Evolutionary conservation across 2,329 filamentous ascomycete species (phyloP).

Genomic region (Aspergillus fischeri): DNA sequence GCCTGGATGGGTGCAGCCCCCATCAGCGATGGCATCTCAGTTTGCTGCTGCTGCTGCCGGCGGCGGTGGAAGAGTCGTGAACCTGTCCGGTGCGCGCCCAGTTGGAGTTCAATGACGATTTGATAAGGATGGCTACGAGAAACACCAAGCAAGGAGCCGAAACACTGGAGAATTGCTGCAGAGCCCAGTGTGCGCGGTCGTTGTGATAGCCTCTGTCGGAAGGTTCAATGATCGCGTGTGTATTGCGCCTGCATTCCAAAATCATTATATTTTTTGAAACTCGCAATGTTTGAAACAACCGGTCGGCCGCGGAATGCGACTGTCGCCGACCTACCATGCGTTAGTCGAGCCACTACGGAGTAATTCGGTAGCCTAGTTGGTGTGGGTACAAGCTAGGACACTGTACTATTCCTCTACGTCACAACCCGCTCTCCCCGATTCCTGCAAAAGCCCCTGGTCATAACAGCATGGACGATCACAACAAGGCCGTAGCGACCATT

Average conservation of each 20-base stretch:
- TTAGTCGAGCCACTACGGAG: not conserved
- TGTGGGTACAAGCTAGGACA: not conserved
- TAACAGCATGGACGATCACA: constrained; percentile 15
- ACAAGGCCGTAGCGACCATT: constrained; percentile 12
- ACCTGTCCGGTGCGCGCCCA: constrained; percentile 53
- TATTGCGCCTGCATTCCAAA: not conserved
- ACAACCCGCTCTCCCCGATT: constrained; percentile 35
- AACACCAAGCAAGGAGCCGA: not conserved
- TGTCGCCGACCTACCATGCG: not conserved
- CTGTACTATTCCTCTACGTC: not conserved
- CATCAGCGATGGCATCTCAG: constrained; percentile 8
- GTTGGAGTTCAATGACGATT: constrained; percentile 35
- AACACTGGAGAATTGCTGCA: not conserved
- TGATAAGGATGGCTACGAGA: not conserved
- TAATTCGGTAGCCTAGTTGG: not conserved
- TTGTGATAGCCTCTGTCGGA: not conserved
- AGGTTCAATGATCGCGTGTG: not conserved
- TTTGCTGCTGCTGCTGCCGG: constrained; percentile 25
- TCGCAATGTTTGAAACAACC: not conserved
- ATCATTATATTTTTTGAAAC: not conserved
- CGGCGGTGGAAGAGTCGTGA: constrained; percentile 53
- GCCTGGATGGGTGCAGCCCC: constrained; percentile 67
- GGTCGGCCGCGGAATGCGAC: not conserved
- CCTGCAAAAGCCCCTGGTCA: constrained; percentile 45
- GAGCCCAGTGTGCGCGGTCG: not conserved